phyloP scores from a whole-genome alignment of 2,329 filamentous ascomycete genomes.

The Epichloe aotearoae region DNA sequence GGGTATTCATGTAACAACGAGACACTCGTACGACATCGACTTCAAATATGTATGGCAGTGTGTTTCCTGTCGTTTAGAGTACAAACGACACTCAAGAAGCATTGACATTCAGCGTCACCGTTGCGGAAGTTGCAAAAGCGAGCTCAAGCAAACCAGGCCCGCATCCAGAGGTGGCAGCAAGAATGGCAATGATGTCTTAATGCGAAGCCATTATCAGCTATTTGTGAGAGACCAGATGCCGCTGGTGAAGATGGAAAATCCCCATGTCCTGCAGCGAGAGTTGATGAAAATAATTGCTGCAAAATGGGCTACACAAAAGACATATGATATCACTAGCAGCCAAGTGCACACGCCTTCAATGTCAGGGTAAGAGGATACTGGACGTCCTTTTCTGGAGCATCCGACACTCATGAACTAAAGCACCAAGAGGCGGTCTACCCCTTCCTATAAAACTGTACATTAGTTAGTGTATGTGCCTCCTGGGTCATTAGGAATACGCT shows the following conservation, averaged over 20 bases:
- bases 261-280: conserved; percentile 46
- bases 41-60: conserved; percentile 90
- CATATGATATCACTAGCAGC: conserved; percentile 22
- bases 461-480: background rate
- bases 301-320: conserved; percentile 41
- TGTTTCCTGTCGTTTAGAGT: conserved; percentile 52
- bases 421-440: too few relatives aligned
- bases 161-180: conserved; percentile 32
- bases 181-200: conserved; percentile 9
- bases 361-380: background rate
- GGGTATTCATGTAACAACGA: conserved; percentile 72
- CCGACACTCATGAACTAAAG: too few relatives aligned
- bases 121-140: conserved; percentile 64
- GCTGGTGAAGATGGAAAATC: conserved; percentile 41
- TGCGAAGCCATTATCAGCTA: conserved; percentile 31
- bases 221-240: conserved; percentile 58
- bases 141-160: conserved; percentile 67
- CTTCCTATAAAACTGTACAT: background rate
- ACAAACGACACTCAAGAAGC: conserved; percentile 74
- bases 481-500: background rate
- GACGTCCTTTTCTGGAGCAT: too few relatives aligned
- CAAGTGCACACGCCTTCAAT: background rate
- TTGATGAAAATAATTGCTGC: conserved; percentile 56
- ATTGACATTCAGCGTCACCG: conserved; percentile 59
- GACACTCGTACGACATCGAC: conserved; percentile 78